Percentiles rank a stretch among this genome's conserved stretches.
phyloP scores from a whole-genome alignment of 345 rosid species.

The Eutrema japonicum region DNA sequence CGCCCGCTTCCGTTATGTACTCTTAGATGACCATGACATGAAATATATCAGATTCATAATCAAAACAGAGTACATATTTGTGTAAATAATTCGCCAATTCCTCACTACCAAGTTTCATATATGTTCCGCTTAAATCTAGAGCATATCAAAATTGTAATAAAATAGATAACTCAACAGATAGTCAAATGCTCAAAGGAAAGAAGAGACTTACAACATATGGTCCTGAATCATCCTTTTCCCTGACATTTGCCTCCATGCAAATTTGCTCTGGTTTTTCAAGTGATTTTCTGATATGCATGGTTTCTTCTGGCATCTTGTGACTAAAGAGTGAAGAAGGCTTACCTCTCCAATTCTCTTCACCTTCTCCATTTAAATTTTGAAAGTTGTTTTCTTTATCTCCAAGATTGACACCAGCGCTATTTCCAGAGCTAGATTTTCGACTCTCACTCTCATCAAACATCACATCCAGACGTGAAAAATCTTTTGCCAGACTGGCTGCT shows the following conservation, averaged over 20 bases:
- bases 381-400: slow-evolving; percentile 64
- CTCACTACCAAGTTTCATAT: background rate
- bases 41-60: background rate
- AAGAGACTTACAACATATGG: slow-evolving; percentile 49
- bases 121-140: background rate
- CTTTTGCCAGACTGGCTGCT: slow-evolving; percentile 68
- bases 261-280: slow-evolving; percentile 43
- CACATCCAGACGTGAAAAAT: slow-evolving; percentile 87
- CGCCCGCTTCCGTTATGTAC: background rate
- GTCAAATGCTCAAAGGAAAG: slow-evolving; percentile 8
- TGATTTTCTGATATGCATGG: slow-evolving; percentile 35
- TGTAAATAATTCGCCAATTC: no score
- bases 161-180: slow-evolving; percentile 10
- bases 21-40: slow-evolving; percentile 21
- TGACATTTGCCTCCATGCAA: slow-evolving; percentile 39
- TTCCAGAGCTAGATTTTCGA: slow-evolving; percentile 41
- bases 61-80: background rate
- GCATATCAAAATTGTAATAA: background rate
- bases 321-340: slow-evolving; percentile 32
- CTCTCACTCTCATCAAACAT: slow-evolving; percentile 62
- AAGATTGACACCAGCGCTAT: slow-evolving; percentile 36
- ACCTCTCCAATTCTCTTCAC: slow-evolving; percentile 39
- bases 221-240: slow-evolving; percentile 45
- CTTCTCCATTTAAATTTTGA: slow-evolving; percentile 42
- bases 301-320: slow-evolving; percentile 42